phyloP scores from a whole-genome alignment of 106 monocot species.

The Phalaenopsis equestris region DNA sequence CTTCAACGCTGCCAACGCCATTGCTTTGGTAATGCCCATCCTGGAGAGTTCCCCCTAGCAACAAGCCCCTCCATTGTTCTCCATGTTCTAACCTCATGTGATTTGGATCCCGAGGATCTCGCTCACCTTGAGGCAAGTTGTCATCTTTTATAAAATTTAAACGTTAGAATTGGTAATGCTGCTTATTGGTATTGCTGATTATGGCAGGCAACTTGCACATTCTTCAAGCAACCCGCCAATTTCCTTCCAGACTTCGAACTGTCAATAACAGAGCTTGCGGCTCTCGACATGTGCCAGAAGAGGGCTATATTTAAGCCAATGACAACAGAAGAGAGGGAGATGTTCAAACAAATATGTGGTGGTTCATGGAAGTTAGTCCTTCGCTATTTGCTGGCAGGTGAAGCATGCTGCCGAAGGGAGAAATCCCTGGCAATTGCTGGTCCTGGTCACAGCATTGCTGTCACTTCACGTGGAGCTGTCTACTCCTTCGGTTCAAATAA shows the following conservation, averaged over 20 bases:
- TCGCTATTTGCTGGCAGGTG: constrained; percentile 85
- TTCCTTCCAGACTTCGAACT: constrained; percentile 66
- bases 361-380: constrained; percentile 93
- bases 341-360: constrained; percentile 66
- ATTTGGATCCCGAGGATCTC: constrained; percentile 82
- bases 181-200: constrained; percentile 28
- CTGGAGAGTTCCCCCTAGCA: constrained; percentile 92
- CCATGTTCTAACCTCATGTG: constrained; percentile 83
- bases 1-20: constrained; percentile 68
- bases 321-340: constrained; percentile 37
- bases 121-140: constrained; percentile 92
- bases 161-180: constrained; percentile 45
- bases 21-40: constrained; percentile 71
- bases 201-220: constrained; percentile 83
- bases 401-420: constrained; percentile 71
- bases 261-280: constrained; percentile 90
- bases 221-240: constrained; percentile 87
- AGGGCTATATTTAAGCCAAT: constrained; percentile 82
- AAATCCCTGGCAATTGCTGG: constrained; percentile 92
- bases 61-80: constrained; percentile 85
- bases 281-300: constrained; percentile 88
- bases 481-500: constrained; percentile 90
- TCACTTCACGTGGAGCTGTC: constrained; percentile 61
- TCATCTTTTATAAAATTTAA: not conserved
- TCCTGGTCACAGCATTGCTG: constrained; percentile 90